These are phyloP conservation scores for Fusarium sulawesiense DNA, from an alignment of 2,329 filamentous ascomycete genomes.

Conservation along the genomic window DNA sequence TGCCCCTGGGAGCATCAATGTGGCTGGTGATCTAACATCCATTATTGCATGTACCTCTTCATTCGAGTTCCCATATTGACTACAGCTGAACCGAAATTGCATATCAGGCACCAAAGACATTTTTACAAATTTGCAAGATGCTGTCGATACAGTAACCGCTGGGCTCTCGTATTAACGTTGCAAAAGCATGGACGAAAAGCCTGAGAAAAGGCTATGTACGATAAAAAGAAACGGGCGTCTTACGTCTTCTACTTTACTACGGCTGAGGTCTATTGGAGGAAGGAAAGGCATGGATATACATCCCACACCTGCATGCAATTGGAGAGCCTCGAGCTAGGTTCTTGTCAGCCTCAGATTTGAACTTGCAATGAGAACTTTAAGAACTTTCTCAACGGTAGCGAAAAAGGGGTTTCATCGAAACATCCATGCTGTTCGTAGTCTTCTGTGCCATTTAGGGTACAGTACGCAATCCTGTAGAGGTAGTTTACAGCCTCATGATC, in stretches of 20 bases:
- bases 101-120: slow-evolving; percentile 1
- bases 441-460: neutral
- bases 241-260: neutral
- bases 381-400: neutral
- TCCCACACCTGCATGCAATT: neutral
- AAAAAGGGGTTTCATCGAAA: neutral
- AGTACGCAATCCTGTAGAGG: neutral
- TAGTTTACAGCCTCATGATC: neutral
- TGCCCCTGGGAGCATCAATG: slow-evolving; percentile 13
- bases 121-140: neutral
- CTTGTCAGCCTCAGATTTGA: neutral
- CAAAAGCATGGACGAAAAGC: neutral
- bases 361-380: neutral
- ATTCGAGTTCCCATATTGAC: neutral
- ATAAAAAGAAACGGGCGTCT: neutral
- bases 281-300: neutral
- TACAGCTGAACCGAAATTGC: slow-evolving; percentile 13
- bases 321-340: neutral
- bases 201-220: neutral
- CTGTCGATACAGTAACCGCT: neutral
- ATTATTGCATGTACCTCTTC: neutral
- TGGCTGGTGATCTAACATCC: slow-evolving; percentile 36
- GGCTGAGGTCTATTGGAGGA: neutral
- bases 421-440: neutral
- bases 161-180: neutral